phyloP scores from a whole-genome alignment of 2,329 filamentous ascomycete species.

The Monosporascus cannonballus region DNA sequence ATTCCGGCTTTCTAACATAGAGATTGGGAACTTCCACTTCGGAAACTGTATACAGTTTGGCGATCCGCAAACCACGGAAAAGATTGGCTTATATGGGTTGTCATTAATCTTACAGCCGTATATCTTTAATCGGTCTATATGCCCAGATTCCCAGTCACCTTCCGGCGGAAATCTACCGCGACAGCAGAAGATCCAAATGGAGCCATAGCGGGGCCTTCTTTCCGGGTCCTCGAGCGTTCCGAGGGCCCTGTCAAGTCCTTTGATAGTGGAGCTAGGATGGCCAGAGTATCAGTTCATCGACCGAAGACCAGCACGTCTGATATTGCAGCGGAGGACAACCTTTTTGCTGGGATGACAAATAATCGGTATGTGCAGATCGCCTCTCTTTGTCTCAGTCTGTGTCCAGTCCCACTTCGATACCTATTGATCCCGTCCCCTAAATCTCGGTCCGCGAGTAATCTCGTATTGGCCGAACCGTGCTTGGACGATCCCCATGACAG shows the following conservation, averaged over 20 bases:
- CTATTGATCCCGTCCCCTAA: neutral
- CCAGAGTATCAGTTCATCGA: constrained; percentile 31
- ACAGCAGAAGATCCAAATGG: constrained; percentile 46
- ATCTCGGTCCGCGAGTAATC: neutral
- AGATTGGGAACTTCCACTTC: neutral
- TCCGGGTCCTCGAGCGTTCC: constrained; percentile 51
- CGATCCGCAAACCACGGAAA: constrained; percentile 5
- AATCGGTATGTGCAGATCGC: constrained; percentile 42
- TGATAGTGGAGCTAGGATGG: constrained; percentile 41
- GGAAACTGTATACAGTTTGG: constrained; percentile 4
- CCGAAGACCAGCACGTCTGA: constrained; percentile 35
- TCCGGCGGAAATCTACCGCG: constrained; percentile 55
- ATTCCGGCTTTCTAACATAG: constrained; percentile 1
- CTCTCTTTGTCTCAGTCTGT: constrained; percentile 7
- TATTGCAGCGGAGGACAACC: constrained; percentile 42
- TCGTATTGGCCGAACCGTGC: neutral
- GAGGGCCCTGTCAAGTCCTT: constrained; percentile 44
- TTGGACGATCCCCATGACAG: constrained; percentile 1
- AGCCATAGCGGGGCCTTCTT: constrained; percentile 44
- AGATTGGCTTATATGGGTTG: constrained; percentile 19
- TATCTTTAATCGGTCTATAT: constrained; percentile 39
- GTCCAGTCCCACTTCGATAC: constrained; percentile 2
- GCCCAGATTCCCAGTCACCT: constrained; percentile 57
- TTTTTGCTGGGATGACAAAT: constrained; percentile 52
- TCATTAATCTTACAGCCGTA: constrained; percentile 10